Conservation (phyloP, 176 grass and related monocot species). For the sorghum (Sorghum bicolor) region Sorghum_bicolor_NCBIv3 NC_012872.2:7089001-7089500, state of each 20-base stretch:
- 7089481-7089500: constrained; percentile 64
- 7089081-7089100: constrained; percentile 28
- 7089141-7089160: constrained; percentile 48
- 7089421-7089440: constrained; percentile 61
- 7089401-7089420: constrained; percentile 51
- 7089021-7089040: constrained; percentile 36
- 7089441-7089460: constrained; percentile 61
- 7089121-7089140: constrained; percentile 33
- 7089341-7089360: constrained; percentile 72
- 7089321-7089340: constrained; percentile 34
- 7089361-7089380: constrained; percentile 34
- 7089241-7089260: not conserved
- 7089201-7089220: constrained; percentile 54
- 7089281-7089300: constrained; percentile 30
- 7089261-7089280: constrained; percentile 23
- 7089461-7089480: constrained; percentile 54
- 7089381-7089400: constrained; percentile 44
- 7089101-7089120: constrained; percentile 51
- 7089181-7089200: constrained; percentile 48
- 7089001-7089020: constrained; percentile 39
- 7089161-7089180: constrained; percentile 26
- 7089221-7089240: not conserved
- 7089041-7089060: constrained; percentile 41
- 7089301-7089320: constrained; percentile 42
- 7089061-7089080: constrained; percentile 43